Evolutionary conservation across 495 filamentous ascomycete genomes (phyloP), one percentile per base, ranked within the genome.

Genomic region (Pseudotulostoma volvatum): DNA sequence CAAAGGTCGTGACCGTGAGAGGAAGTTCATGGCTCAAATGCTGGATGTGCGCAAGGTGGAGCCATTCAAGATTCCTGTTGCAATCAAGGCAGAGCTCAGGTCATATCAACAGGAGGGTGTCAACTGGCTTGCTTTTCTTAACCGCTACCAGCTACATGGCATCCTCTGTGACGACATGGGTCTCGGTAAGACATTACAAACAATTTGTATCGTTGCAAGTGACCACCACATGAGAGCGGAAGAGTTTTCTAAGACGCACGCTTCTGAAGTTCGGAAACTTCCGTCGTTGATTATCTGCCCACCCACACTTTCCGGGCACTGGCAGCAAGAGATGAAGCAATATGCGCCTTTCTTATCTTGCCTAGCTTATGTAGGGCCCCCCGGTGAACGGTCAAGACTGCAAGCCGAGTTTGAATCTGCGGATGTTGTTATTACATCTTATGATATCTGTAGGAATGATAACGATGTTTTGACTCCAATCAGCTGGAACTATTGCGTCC

Each of bases 131-230:
- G 76, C 87, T 36, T 97, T 97, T 66, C 77, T 97, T 46, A 97
- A 96, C 51, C 86, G 84, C 28, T 97, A 94, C 52, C 84, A 96
- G 55, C 73, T 97, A 11, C 90, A 97, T 46, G 90, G 90, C 30
- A 93, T 97, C 60, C 84, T 97, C 38, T 97, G 90, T 54, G 90
- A 97, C 52, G 90, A 97, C 53, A 97, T 97, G 90, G 90, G 90
- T 46, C 81, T 97, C 33, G 90, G 90, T 21, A 97, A 97, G 58
- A 97, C 90, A 1, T 66, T 97, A 15, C 90, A 97, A 57, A 97
- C 90, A 0, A 73, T 97, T 33, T 96, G 92, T 53, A 96, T 97
- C 50, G 87, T 97, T 34, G 88, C 90, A 7, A 93, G 84, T 60
- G 90, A 97, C 54, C 90, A 97, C 54, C 86, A 94, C 52, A 64